Percentiles rank a stretch among this genome's conserved stretches.
phyloP scores from a whole-genome alignment of 2,329 filamentous ascomycete genomes.

The Trichocomaceae sp. region DNA sequence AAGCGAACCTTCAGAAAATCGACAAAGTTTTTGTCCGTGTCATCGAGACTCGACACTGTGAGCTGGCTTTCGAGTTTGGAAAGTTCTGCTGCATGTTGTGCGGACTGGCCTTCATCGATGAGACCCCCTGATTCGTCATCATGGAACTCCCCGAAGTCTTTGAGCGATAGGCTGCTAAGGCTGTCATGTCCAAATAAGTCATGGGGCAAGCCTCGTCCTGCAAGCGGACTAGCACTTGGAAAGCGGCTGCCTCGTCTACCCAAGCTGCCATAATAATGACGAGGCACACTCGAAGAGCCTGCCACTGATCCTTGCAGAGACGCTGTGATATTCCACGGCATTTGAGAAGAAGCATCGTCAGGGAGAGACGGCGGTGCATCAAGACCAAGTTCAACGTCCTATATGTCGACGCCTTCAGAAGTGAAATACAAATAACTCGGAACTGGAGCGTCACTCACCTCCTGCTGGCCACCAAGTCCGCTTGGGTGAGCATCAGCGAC shows the following conservation, averaged over 20 bases:
- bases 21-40: constrained; percentile 58
- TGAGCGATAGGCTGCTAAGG: constrained; percentile 19
- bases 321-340: constrained; percentile 62
- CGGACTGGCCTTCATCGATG: not conserved
- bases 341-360: constrained; percentile 59
- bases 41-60: constrained; percentile 47
- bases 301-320: constrained; percentile 49
- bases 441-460: constrained; percentile 19
- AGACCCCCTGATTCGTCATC: constrained; percentile 21
- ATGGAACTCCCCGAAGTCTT: constrained; percentile 17
- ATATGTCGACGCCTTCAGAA: constrained; percentile 1
- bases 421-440: not conserved
- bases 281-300: constrained; percentile 28
- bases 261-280: constrained; percentile 29
- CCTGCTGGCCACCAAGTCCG: constrained; percentile 23
- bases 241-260: constrained; percentile 46
- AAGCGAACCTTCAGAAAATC: constrained; percentile 50
- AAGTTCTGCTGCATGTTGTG: not conserved
- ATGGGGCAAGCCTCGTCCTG: constrained; percentile 42
- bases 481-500: constrained; percentile 26
- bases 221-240: constrained; percentile 55
- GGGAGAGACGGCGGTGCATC: constrained; percentile 60
- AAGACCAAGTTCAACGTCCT: constrained; percentile 62
- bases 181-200: constrained; percentile 22
- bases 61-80: constrained; percentile 4